Evolutionary conservation across 305 asterid genomes (phyloP).

Genomic region (Solanum hybrid): DNA sequence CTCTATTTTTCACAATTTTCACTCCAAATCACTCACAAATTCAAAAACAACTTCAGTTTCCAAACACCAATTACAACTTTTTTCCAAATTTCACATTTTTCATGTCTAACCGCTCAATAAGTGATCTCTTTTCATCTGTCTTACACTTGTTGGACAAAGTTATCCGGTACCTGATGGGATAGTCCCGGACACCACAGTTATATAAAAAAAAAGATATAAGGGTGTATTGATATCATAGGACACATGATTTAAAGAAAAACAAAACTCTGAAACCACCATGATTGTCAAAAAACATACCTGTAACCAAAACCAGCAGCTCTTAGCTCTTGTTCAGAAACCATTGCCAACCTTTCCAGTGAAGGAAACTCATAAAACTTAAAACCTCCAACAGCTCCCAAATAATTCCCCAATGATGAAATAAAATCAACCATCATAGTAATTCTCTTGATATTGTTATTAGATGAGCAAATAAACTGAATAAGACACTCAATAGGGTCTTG

Average conservation of each 20-base stretch:
- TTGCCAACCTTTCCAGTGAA: conserved; percentile 45
- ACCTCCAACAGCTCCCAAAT: conserved; percentile 70
- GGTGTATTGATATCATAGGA: neutral
- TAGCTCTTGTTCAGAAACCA: conserved; percentile 59
- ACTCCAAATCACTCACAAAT: neutral
- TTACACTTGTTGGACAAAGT: neutral
- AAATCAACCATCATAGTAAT: conserved; percentile 89
- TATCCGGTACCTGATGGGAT: neutral
- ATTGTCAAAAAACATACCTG: conserved; percentile 33
- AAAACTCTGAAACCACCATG: neutral
- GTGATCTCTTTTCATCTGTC: neutral
- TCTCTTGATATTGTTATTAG: conserved; percentile 77
- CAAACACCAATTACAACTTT: neutral
- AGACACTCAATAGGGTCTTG: conserved; percentile 94
- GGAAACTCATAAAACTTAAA: conserved; percentile 72
- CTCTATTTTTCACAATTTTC: neutral
- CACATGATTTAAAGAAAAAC: neutral
- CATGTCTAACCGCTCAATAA: neutral
- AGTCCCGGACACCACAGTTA: neutral
- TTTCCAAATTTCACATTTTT: neutral
- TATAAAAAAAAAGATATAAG: neutral
- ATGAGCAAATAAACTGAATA: conserved; percentile 86
- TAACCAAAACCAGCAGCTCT: conserved; percentile 93
- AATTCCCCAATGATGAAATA: conserved; percentile 60
- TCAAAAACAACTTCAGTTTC: neutral